These are phyloP conservation scores for Novymonas esmeraldas DNA, from an alignment of 208 protist genomes.

Conservation along the genomic window DNA sequence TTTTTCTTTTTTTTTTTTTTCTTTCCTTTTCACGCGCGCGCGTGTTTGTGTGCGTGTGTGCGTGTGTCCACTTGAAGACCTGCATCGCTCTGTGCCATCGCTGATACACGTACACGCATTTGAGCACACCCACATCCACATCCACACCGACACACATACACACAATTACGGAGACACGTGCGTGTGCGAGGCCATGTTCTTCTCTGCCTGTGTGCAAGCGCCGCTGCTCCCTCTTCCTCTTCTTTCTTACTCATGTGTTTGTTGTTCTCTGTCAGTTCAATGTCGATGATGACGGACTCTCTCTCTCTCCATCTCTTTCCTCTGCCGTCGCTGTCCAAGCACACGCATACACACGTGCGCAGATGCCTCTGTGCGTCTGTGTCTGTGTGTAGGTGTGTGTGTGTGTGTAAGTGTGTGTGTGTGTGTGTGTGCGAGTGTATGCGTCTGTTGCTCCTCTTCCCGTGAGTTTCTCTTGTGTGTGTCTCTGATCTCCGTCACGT, in stretches of 20 bases:
- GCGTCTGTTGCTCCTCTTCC: neutral
- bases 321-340: neutral
- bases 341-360: neutral
- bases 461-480: neutral
- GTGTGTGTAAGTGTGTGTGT: neutral
- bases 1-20: neutral
- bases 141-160: neutral
- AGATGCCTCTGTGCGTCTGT: neutral
- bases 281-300: too few relatives aligned
- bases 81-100: neutral
- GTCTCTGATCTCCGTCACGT: neutral
- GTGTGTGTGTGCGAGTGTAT: neutral
- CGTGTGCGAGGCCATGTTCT: neutral
- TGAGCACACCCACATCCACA: neutral
- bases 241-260: too few relatives aligned
- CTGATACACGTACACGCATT: neutral
- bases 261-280: too few relatives aligned
- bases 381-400: neutral
- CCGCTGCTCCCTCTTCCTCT: neutral
- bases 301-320: too few relatives aligned
- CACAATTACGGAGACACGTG: neutral
- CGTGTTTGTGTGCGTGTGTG: conserved; percentile 3
- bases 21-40: neutral
- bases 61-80: conserved; percentile 2
- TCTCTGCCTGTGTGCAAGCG: too few relatives aligned